These are phyloP conservation scores for Naganishia vaughanmartiniae DNA, from an alignment of 768 basidiomycete genomes.

Conservation along the genomic window DNA sequence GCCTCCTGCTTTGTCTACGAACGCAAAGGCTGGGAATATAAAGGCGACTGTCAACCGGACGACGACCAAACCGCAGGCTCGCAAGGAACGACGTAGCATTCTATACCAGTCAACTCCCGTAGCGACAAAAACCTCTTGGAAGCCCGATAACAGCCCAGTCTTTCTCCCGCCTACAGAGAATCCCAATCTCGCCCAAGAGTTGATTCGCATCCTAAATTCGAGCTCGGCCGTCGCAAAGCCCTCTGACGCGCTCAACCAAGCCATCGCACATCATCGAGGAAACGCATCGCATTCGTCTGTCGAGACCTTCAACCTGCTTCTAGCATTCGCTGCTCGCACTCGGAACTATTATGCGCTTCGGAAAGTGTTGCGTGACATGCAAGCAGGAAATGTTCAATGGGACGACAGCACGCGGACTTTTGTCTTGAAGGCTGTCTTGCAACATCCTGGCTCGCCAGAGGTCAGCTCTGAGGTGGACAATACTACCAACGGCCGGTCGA, in stretches of 20 bases:
- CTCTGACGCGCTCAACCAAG: constrained; percentile 2
- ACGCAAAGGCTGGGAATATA: background rate
- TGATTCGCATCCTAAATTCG: background rate
- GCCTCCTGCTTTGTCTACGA: background rate
- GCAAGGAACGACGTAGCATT: background rate
- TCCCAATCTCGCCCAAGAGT: background rate
- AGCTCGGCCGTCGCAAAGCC: constrained; percentile 3
- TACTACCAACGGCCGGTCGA: background rate
- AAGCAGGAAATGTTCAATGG: constrained; percentile 6
- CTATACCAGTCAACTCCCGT: background rate
- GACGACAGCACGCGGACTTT: background rate
- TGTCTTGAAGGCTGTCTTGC: constrained; percentile 15
- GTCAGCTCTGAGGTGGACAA: background rate
- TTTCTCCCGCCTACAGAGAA: background rate
- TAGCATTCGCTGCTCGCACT: constrained; percentile 3
- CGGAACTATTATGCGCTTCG: constrained; percentile 1
- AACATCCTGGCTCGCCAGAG: background rate
- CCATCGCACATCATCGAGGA: constrained; percentile 15
- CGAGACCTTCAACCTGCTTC: constrained; percentile 3
- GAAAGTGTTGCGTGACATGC: constrained; percentile 9
- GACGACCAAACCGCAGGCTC: background rate
- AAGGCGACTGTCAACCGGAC: background rate
- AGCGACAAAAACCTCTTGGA: background rate
- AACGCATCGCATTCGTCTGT: constrained; percentile 11
- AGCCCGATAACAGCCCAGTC: background rate